These are phyloP conservation scores for Yamadazyma akitaensis DNA, from an alignment of 805 yeast species.

Conservation along the genomic window DNA sequence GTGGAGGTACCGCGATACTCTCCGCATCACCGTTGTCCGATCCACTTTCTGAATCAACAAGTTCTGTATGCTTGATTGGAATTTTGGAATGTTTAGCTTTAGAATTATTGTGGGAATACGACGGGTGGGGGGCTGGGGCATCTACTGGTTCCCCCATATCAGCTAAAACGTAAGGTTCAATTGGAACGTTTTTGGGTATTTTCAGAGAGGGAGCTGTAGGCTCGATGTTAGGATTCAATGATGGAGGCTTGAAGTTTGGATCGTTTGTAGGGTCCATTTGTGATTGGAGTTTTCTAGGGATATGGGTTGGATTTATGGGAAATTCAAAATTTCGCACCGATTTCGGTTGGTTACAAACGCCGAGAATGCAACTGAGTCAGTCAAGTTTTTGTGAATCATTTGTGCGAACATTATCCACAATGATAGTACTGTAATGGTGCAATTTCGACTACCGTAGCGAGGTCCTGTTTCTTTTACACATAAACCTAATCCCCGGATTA, in stretches of 20 bases:
- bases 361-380: not conserved
- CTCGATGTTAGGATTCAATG: constrained; percentile 55
- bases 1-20: constrained; percentile 7
- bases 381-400: not conserved
- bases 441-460: too few relatives aligned
- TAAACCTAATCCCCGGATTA: too few relatives aligned
- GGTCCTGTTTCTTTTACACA: too few relatives aligned
- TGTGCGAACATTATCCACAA: not conserved
- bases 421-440: too few relatives aligned
- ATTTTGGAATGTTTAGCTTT: constrained; percentile 32
- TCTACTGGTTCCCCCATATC: constrained; percentile 69
- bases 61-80: constrained; percentile 56
- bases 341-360: not conserved
- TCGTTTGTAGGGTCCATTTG: constrained; percentile 91
- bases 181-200: constrained; percentile 74
- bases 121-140: constrained; percentile 63
- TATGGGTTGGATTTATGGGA: not conserved
- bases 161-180: constrained; percentile 74
- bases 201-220: constrained; percentile 65
- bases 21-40: not conserved
- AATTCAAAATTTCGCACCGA: not conserved
- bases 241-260: constrained; percentile 86
- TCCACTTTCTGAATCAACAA: constrained; percentile 27
- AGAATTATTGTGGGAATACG: constrained; percentile 12
- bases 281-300: not conserved